Conservation (phyloP, 2,329 filamentous ascomycete genomes). For the Dactylellina cionopaga region DNA sequence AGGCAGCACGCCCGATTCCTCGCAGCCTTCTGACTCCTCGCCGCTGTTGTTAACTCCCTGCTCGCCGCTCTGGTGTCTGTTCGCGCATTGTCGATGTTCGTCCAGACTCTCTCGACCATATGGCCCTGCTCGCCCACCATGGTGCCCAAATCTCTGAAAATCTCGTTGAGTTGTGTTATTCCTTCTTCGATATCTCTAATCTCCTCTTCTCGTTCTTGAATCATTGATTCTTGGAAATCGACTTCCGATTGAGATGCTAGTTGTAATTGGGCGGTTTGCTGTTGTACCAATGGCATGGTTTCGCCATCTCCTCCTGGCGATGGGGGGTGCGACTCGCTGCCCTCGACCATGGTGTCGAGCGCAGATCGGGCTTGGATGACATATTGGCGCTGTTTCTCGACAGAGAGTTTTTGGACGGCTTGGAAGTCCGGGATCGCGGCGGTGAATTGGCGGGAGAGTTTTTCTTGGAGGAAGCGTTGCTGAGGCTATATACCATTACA, state of each 20-base stretch:
- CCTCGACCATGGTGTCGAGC: slow-evolving; percentile 59
- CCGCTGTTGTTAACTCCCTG: slow-evolving; percentile 83
- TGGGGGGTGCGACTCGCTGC: slow-evolving; percentile 55
- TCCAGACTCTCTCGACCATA: slow-evolving; percentile 83
- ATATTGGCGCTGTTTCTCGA: slow-evolving; percentile 91
- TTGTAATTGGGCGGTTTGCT: slow-evolving; percentile 76
- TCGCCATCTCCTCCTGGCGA: slow-evolving; percentile 50
- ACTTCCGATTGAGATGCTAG: slow-evolving; percentile 93
- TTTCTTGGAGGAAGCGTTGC: slow-evolving; percentile 96
- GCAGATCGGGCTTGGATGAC: slow-evolving; percentile 83
- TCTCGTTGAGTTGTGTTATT: slow-evolving; percentile 92
- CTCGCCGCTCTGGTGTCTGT: slow-evolving; percentile 87
- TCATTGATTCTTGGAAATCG: slow-evolving; percentile 94
- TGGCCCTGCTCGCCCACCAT: slow-evolving; percentile 95
- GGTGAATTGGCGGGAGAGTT: slow-evolving; percentile 92
- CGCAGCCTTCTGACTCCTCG: slow-evolving; percentile 92
- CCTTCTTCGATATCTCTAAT: slow-evolving; percentile 98
- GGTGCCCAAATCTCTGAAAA: slow-evolving; percentile 97
- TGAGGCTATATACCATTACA: slow-evolving; percentile 72
- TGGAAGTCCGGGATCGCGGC: slow-evolving; percentile 90
- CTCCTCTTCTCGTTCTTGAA: slow-evolving; percentile 94
- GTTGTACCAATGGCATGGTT: slow-evolving; percentile 63
- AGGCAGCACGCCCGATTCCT: slow-evolving; percentile 94
- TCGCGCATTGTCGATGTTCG: slow-evolving; percentile 85
- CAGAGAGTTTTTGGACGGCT: slow-evolving; percentile 83